Evolutionary conservation across 768 basidiomycete genomes (phyloP).

Genomic region (Pleurotus salmoneostramineus): DNA sequence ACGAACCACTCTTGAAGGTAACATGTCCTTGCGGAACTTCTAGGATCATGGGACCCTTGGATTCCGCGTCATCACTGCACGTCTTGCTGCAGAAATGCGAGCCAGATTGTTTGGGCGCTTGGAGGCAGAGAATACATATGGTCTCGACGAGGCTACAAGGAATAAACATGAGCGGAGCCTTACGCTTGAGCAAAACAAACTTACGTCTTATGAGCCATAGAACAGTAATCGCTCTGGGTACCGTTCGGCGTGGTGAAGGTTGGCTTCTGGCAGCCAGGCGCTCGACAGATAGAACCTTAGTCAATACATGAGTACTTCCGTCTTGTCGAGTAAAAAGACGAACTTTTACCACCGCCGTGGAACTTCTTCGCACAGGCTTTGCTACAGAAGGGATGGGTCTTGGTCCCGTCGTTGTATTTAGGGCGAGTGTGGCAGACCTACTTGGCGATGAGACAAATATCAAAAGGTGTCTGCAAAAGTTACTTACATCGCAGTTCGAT

Average conservation of each 20-base stretch:
- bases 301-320: constrained; percentile 4
- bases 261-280: constrained; percentile 46
- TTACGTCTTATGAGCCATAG: constrained; percentile 49
- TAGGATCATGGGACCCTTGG: constrained; percentile 50
- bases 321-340: neutral
- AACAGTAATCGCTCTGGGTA: constrained; percentile 41
- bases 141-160: constrained; percentile 38
- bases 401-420: constrained; percentile 54
- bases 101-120: constrained; percentile 46
- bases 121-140: constrained; percentile 58
- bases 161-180: neutral
- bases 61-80: constrained; percentile 52
- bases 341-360: constrained; percentile 10
- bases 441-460: constrained; percentile 4
- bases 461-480: neutral
- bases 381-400: constrained; percentile 59
- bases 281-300: constrained; percentile 40
- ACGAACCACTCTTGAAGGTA: constrained; percentile 63
- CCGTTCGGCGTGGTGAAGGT: constrained; percentile 36
- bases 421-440: constrained; percentile 60
- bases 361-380: constrained; percentile 58
- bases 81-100: constrained; percentile 60
- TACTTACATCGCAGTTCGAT: neutral
- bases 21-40: constrained; percentile 57
- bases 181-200: constrained; percentile 10